Conservation (phyloP, 2,329 filamentous ascomycete species). For the Pseudopithomyces chartarum region DNA sequence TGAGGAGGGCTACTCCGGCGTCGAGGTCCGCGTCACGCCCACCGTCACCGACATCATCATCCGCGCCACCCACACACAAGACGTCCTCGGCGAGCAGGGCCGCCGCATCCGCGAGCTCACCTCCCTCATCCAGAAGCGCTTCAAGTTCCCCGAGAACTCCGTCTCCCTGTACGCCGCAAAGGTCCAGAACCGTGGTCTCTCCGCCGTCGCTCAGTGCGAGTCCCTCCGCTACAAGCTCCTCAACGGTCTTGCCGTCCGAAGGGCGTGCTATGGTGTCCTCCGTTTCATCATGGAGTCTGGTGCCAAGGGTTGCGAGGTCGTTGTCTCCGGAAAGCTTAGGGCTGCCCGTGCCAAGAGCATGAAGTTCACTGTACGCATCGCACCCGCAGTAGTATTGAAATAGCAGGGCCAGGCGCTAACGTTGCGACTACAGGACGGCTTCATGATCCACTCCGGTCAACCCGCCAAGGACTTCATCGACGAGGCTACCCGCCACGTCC, state of each 20-base stretch:
- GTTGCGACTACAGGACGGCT: slow-evolving; percentile 70
- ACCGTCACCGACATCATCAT: slow-evolving; percentile 99
- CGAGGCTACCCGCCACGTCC: slow-evolving; percentile 96
- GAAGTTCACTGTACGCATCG: slow-evolving; percentile 90
- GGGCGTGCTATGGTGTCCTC: slow-evolving; percentile 99
- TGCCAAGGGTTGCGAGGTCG: slow-evolving; percentile 99
- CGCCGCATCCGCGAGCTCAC: slow-evolving; percentile 99
- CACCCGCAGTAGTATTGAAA: neutral
- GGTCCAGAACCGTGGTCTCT: slow-evolving; percentile 99
- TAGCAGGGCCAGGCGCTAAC: slow-evolving; percentile 20
- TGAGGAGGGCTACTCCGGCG: slow-evolving; percentile 99
- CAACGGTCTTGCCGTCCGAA: slow-evolving; percentile 97
- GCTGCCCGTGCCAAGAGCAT: slow-evolving; percentile 99
- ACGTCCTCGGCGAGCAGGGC: slow-evolving; percentile 99
- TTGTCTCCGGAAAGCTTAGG: slow-evolving; percentile 98
- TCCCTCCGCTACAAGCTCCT: slow-evolving; percentile 99
- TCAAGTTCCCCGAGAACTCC: slow-evolving; percentile 99
- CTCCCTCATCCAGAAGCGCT: slow-evolving; percentile 99
- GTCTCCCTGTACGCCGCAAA: slow-evolving; percentile 99
- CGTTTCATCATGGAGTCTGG: slow-evolving; percentile 99
- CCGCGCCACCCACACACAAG: slow-evolving; percentile 99
- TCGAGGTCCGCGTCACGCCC: slow-evolving; percentile 99
- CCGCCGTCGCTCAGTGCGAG: slow-evolving; percentile 99
- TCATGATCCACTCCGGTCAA: slow-evolving; percentile 99
- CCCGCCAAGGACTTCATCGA: slow-evolving; percentile 99